These are phyloP conservation scores for Phytophthora pini DNA, from an alignment of 352 stramenopile genomes.

Conservation along the genomic window DNA sequence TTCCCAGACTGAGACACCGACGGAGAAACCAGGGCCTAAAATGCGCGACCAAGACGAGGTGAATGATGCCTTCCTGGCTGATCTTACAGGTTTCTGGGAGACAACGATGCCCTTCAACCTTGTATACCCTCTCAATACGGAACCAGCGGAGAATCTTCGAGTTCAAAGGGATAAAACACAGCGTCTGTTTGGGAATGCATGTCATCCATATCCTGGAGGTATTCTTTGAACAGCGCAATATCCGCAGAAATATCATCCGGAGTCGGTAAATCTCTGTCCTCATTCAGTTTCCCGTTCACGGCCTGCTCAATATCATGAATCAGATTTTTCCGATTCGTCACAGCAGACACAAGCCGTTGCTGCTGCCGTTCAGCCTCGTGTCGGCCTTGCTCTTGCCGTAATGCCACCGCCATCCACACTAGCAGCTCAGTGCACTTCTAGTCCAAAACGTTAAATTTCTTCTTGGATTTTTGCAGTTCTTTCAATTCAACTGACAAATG, in stretches of 20 bases:
- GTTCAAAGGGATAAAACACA: neutral
- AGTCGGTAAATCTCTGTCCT: neutral
- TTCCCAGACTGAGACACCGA: no score
- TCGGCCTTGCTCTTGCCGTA: neutral
- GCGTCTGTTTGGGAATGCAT: neutral
- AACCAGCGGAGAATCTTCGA: neutral
- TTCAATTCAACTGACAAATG: neutral
- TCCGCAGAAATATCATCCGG: neutral
- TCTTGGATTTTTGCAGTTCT: neutral
- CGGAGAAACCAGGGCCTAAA: no score
- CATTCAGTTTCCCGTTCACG: neutral
- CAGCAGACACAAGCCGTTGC: neutral
- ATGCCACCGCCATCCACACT: neutral
- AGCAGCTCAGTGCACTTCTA: neutral
- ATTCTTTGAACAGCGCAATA: constrained; percentile 1
- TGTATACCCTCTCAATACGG: neutral
- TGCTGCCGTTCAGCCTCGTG: neutral
- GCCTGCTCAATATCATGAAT: neutral
- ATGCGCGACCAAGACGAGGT: no score
- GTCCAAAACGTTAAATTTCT: neutral
- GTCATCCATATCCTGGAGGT: neutral
- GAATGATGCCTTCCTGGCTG: constrained; percentile 12
- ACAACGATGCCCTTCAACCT: neutral
- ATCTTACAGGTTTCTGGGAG: constrained; percentile 7
- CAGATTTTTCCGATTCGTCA: neutral